Conservation (phyloP, 305 asterid species). For the Fraxinus nigra region DNA sequence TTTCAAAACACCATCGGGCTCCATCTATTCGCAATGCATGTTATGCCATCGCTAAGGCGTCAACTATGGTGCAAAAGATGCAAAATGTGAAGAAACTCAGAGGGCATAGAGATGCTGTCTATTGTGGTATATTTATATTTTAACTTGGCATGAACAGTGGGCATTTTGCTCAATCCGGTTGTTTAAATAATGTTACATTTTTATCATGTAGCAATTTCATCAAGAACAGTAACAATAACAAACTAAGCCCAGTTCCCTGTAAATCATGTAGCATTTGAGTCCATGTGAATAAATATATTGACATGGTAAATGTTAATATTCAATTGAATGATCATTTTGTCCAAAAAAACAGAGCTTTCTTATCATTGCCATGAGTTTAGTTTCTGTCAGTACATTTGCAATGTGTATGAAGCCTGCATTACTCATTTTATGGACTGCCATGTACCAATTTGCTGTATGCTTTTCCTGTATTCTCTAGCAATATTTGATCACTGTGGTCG, state of each 20-base stretch:
- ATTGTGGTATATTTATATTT: slow-evolving; percentile 68
- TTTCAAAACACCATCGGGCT: slow-evolving; percentile 89
- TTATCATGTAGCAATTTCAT: background rate
- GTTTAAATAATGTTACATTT: background rate
- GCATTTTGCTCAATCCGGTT: slow-evolving; percentile 16
- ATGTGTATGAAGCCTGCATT: slow-evolving; percentile 2
- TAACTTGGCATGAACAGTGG: slow-evolving; percentile 7
- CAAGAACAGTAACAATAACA: background rate
- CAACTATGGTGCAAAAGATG: slow-evolving; percentile 96
- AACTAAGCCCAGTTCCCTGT: background rate
- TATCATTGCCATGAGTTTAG: slow-evolving; percentile 14
- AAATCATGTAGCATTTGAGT: background rate
- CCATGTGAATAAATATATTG: slow-evolving; percentile 17
- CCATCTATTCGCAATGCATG: slow-evolving; percentile 90
- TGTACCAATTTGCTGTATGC: slow-evolving; percentile 14
- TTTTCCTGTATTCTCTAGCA: slow-evolving; percentile 49
- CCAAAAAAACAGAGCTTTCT: slow-evolving; percentile 13
- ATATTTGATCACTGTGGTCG: slow-evolving; percentile 96
- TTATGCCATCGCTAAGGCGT: slow-evolving; percentile 96
- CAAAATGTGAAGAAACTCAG: slow-evolving; percentile 81
- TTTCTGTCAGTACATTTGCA: slow-evolving; percentile 11
- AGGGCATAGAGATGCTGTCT: slow-evolving; percentile 97
- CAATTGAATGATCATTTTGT: slow-evolving; percentile 9
- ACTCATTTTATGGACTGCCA: background rate
- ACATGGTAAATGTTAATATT: slow-evolving; percentile 13